These are phyloP conservation scores for Pezicula carpinea DNA, from an alignment of 2,329 filamentous ascomycete species.

Conservation along the genomic window DNA sequence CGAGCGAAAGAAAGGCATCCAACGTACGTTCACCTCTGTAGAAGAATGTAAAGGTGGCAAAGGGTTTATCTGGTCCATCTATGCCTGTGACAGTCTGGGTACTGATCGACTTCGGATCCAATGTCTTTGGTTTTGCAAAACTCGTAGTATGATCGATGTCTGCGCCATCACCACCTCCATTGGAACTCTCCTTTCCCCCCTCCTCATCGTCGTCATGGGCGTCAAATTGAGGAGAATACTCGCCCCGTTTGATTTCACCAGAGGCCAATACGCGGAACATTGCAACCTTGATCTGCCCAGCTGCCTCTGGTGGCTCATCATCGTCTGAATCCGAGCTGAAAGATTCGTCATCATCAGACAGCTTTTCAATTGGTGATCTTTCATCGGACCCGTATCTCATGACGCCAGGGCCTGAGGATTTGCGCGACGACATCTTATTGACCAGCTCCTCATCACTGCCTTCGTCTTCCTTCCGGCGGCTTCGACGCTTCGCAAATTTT, in stretches of 20 bases:
- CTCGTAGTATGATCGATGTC: constrained; percentile 96
- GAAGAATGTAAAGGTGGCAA: constrained; percentile 95
- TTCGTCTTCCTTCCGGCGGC: constrained; percentile 52
- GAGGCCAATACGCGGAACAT: constrained; percentile 93
- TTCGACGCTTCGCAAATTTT: constrained; percentile 67
- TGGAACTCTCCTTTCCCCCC: constrained; percentile 42
- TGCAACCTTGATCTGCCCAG: constrained; percentile 96
- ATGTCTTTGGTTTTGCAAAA: constrained; percentile 91
- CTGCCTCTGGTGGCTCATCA: constrained; percentile 87
- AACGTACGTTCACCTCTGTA: constrained; percentile 89
- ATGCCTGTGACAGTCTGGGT: constrained; percentile 99
- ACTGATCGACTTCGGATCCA: constrained; percentile 96
- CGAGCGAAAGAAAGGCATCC: not conserved
- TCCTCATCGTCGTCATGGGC: constrained; percentile 89
- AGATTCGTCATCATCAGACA: constrained; percentile 64
- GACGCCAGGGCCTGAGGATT: constrained; percentile 42
- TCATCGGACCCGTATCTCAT: constrained; percentile 78
- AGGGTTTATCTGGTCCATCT: constrained; percentile 91
- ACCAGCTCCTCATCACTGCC: constrained; percentile 42
- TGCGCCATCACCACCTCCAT: constrained; percentile 61
- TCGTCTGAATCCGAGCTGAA: constrained; percentile 70
- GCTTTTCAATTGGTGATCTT: constrained; percentile 66
- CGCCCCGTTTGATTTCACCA: constrained; percentile 94
- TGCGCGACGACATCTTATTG: constrained; percentile 28
- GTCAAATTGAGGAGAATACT: constrained; percentile 97